A percentile compares a stretch with the other conserved stretches of the same genome.
phyloP scores from a whole-genome alignment of 2,329 filamentous ascomycete genomes.

The Cladophialophora immunda region DNA sequence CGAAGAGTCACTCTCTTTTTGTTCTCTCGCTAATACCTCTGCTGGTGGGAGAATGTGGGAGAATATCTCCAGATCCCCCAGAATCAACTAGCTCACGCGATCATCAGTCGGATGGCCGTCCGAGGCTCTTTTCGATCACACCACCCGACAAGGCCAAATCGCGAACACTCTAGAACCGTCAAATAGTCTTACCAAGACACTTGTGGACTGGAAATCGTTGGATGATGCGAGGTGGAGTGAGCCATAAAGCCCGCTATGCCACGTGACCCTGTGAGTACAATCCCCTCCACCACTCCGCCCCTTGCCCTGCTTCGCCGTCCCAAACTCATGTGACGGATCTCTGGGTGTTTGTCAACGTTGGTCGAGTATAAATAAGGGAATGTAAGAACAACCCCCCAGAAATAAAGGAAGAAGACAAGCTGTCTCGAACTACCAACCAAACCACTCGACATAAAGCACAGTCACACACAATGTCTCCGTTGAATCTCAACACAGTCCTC shows the following conservation, averaged over 20 bases:
- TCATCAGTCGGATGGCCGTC: background rate
- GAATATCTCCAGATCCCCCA: background rate
- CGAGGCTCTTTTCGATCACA: conserved; percentile 1
- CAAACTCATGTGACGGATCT: background rate
- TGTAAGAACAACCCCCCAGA: background rate
- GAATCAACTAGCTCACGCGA: background rate
- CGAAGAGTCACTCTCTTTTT: background rate
- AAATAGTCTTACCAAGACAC: background rate
- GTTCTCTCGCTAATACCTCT: background rate
- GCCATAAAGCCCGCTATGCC: background rate
- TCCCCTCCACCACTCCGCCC: background rate
- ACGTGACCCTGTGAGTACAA: background rate
- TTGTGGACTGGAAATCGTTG: background rate
- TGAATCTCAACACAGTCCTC: conserved; percentile 1
- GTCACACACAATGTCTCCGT: background rate
- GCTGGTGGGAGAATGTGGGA: too few species aligned
- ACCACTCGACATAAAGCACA: background rate
- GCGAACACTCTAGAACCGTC: background rate
- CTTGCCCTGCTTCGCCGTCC: background rate
- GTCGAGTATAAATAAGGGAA: background rate
- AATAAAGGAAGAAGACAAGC: background rate
- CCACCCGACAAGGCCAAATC: background rate
- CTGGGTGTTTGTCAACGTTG: background rate
- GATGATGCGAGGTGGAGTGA: background rate
- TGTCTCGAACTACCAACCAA: background rate